These are phyloP conservation scores for Didymella exigua DNA, from an alignment of 2,329 filamentous ascomycete genomes.

Conservation along the genomic window DNA sequence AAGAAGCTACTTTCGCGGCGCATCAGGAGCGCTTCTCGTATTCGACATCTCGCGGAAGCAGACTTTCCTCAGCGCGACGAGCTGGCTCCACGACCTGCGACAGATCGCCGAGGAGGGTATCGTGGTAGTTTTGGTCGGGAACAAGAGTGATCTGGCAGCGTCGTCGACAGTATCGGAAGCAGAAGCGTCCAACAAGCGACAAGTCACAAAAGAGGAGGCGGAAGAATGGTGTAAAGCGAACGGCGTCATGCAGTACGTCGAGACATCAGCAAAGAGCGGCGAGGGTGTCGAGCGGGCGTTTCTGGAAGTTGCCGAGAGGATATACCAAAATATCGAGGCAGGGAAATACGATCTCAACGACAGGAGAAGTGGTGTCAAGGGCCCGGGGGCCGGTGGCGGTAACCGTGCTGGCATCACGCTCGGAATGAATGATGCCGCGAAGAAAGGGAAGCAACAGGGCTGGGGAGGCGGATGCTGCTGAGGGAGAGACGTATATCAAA, in stretches of 20 bases:
- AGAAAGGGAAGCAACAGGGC: slow-evolving; percentile 41
- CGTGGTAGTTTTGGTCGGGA: slow-evolving; percentile 91
- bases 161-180: slow-evolving; percentile 46
- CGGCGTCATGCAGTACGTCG: slow-evolving; percentile 89
- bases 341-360: slow-evolving; percentile 95
- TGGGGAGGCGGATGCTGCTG: slow-evolving; percentile 43
- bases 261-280: slow-evolving; percentile 94
- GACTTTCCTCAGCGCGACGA: slow-evolving; percentile 86
- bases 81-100: slow-evolving; percentile 92
- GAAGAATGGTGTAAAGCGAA: slow-evolving; percentile 87
- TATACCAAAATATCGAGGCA: slow-evolving; percentile 95
- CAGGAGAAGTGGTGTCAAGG: slow-evolving; percentile 88
- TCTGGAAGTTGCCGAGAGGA: slow-evolving; percentile 88
- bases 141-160: slow-evolving; percentile 83
- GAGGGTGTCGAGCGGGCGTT: slow-evolving; percentile 94
- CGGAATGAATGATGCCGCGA: slow-evolving; percentile 50
- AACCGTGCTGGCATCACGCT: slow-evolving; percentile 52
- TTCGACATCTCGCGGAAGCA: slow-evolving; percentile 89
- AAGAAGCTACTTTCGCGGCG: slow-evolving; percentile 88
- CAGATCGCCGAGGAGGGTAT: slow-evolving; percentile 97
- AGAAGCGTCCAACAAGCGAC: slow-evolving; percentile 66
- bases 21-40: slow-evolving; percentile 78
- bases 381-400: slow-evolving; percentile 56
- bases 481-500: neutral
- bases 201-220: slow-evolving; percentile 82